Evolutionary conservation across 1,284 basidiomycete species (phyloP).

Genomic region (Rhodotorula sp.): DNA sequence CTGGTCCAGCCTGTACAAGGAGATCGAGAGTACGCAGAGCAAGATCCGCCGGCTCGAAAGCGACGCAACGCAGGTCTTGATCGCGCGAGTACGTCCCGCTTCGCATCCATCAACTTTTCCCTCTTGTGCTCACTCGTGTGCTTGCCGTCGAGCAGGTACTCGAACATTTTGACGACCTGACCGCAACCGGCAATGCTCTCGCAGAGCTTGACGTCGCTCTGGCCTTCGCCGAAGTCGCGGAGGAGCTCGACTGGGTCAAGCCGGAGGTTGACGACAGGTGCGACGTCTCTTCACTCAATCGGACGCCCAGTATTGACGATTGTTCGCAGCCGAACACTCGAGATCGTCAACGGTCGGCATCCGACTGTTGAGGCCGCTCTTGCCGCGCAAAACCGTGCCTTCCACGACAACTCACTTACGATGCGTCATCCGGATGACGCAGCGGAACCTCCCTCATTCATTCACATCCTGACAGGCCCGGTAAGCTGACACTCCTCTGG

Average conservation of each 20-base stretch:
- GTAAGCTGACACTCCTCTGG: conserved; percentile 55
- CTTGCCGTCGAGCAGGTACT: conserved; percentile 2
- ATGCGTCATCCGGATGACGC: conserved; percentile 55
- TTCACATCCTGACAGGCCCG: conserved; percentile 86
- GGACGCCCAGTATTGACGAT: neutral
- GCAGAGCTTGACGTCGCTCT: conserved; percentile 87
- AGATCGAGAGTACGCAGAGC: conserved; percentile 6
- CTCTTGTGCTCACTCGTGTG: too few relatives aligned
- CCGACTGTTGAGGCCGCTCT: conserved; percentile 89
- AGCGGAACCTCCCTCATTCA: conserved; percentile 48
- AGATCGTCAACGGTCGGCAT: conserved; percentile 78
- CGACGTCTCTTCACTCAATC: conserved; percentile 39
- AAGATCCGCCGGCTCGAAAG: conserved; percentile 33
- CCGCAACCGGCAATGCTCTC: conserved; percentile 72
- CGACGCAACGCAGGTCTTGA: conserved; percentile 27
- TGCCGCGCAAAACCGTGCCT: conserved; percentile 67
- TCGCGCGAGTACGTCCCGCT: conserved; percentile 16
- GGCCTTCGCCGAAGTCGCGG: conserved; percentile 77
- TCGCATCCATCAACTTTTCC: neutral
- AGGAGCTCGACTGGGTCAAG: conserved; percentile 71
- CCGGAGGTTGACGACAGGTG: conserved; percentile 68
- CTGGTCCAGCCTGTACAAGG: conserved; percentile 18
- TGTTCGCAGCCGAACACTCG: conserved; percentile 57
- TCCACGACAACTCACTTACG: conserved; percentile 75
- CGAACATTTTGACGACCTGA: conserved; percentile 52